These are phyloP conservation scores for Mallotus nudiflorus DNA, from an alignment of 345 rosid species.

Conservation along the genomic window DNA sequence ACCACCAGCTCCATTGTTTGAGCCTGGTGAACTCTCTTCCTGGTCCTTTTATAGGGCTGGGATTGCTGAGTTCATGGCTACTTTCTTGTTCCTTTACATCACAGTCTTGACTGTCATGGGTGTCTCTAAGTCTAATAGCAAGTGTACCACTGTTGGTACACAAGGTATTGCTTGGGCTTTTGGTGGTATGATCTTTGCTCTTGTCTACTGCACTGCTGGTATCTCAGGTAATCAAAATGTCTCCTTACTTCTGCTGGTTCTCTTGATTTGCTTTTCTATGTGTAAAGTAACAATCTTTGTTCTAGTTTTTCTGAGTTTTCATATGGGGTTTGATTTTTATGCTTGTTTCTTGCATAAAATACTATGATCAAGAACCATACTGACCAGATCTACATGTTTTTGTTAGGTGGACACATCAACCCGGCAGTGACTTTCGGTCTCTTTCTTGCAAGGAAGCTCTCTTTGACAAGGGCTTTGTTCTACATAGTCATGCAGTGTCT, in stretches of 20 bases:
- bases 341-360: background rate
- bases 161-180: slow-evolving; percentile 37
- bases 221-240: slow-evolving; percentile 22
- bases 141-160: slow-evolving; percentile 24
- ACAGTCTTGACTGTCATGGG: slow-evolving; percentile 32
- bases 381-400: slow-evolving; percentile 21
- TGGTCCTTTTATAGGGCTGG: slow-evolving; percentile 36
- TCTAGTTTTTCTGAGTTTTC: background rate
- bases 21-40: slow-evolving; percentile 29
- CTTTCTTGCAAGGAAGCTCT: slow-evolving; percentile 29
- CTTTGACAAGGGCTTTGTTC: slow-evolving; percentile 29
- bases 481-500: slow-evolving; percentile 33
- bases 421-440: slow-evolving; percentile 33
- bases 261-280: background rate
- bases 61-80: slow-evolving; percentile 31
- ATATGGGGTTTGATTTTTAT: background rate
- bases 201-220: slow-evolving; percentile 34
- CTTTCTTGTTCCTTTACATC: slow-evolving; percentile 31
- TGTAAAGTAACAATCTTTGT: background rate
- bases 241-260: background rate
- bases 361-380: background rate
- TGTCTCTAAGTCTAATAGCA: slow-evolving; percentile 8
- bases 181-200: slow-evolving; percentile 40
- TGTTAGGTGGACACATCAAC: slow-evolving; percentile 32
- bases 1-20: slow-evolving; percentile 33